A percentile compares a stretch with the other conserved stretches of the same genome.
Evolutionary conservation across 2,329 filamentous ascomycete genomes (phyloP).

Genomic region (Amylocarpus encephaloides): DNA sequence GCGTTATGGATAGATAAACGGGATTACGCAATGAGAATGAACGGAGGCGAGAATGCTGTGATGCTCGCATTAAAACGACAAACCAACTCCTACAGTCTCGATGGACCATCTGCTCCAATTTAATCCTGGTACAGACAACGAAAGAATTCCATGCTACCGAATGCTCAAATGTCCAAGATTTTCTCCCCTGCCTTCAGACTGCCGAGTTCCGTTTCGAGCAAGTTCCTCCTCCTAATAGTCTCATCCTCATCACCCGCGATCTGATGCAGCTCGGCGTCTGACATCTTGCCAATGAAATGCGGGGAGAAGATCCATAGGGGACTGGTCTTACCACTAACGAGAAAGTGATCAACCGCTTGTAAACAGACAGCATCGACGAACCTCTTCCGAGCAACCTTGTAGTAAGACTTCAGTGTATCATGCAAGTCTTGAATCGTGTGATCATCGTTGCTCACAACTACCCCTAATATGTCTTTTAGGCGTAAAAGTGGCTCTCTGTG

Average conservation of each 20-base stretch:
- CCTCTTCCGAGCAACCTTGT: slow-evolving; percentile 52
- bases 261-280: slow-evolving; percentile 41
- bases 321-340: slow-evolving; percentile 43
- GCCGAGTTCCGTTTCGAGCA: slow-evolving; percentile 40
- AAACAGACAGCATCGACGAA: slow-evolving; percentile 58
- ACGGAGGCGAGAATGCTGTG: no score
- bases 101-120: no score
- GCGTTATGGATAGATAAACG: no score
- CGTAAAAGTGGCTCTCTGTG: slow-evolving; percentile 4
- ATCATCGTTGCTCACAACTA: slow-evolving; percentile 33
- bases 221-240: slow-evolving; percentile 34
- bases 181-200: slow-evolving; percentile 37
- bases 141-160: no score
- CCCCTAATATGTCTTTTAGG: slow-evolving; percentile 3
- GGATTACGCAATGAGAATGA: no score
- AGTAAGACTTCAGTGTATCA: slow-evolving; percentile 54
- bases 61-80: no score
- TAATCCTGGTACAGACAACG: no score
- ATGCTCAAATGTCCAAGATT: no score
- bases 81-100: no score
- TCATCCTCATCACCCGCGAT: slow-evolving; percentile 52
- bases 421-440: slow-evolving; percentile 47
- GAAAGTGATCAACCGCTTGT: slow-evolving; percentile 49
- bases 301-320: slow-evolving; percentile 49
- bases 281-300: slow-evolving; percentile 43